Percentiles rank a stretch among this genome's conserved stretches.
Conservation (phyloP, 441 rosid genomes). For the Mallotus repandus region DNA sequence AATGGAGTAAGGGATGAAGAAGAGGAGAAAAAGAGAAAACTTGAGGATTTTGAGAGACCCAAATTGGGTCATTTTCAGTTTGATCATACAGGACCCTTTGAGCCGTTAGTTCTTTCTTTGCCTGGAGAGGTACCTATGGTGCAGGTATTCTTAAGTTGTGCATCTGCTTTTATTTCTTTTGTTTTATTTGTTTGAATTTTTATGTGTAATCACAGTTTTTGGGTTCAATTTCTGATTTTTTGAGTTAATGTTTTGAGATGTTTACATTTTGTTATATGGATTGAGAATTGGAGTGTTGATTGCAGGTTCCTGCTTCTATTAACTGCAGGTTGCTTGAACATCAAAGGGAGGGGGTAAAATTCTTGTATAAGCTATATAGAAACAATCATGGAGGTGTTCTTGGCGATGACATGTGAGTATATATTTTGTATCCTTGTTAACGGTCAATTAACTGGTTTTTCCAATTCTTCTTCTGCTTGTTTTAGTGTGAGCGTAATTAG, state of each 20-base stretch:
- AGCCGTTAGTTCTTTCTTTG: slow-evolving; percentile 59
- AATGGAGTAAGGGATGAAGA: slow-evolving; percentile 32
- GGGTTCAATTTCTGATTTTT: neutral
- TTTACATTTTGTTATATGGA: neutral
- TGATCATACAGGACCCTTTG: slow-evolving; percentile 69
- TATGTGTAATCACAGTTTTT: neutral
- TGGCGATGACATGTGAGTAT: slow-evolving; percentile 94
- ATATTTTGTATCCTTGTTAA: slow-evolving; percentile 1
- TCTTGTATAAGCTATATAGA: slow-evolving; percentile 63
- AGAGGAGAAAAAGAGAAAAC: slow-evolving; percentile 25
- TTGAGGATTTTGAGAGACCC: slow-evolving; percentile 45
- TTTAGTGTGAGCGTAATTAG: too few relatives aligned
- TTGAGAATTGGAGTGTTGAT: slow-evolving; percentile 10
- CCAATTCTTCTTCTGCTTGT: too few relatives aligned
- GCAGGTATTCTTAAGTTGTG: slow-evolving; percentile 44
- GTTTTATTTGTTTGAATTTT: neutral
- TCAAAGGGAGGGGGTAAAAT: slow-evolving; percentile 82
- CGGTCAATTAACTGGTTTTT: neutral
- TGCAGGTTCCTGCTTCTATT: slow-evolving; percentile 87
- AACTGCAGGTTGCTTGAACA: slow-evolving; percentile 90
- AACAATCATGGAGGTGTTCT: slow-evolving; percentile 90
- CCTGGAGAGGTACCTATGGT: slow-evolving; percentile 54
- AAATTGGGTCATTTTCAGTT: slow-evolving; percentile 53
- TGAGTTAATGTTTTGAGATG: neutral
- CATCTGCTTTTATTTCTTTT: neutral